phyloP scores from a whole-genome alignment of 306 rosid species.

The Malus sieversii region DNA sequence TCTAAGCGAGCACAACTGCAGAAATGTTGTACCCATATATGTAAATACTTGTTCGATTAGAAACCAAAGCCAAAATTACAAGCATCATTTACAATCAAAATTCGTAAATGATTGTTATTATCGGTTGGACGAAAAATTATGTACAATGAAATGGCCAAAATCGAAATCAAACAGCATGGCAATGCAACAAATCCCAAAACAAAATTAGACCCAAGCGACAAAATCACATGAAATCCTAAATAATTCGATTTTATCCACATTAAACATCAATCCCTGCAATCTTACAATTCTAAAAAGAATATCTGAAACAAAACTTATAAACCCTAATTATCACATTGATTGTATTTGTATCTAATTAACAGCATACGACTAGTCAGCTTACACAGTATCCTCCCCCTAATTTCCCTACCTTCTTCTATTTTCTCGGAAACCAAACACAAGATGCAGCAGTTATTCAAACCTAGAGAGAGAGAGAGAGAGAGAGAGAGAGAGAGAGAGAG shows the following conservation, averaged over 20 bases:
- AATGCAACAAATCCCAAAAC: neutral
- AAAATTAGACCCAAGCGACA: neutral
- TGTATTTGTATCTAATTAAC: neutral
- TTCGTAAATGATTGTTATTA: neutral
- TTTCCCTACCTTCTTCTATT: neutral
- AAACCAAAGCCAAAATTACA: neutral
- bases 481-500: neutral
- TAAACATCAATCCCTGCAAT: neutral
- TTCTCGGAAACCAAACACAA: neutral
- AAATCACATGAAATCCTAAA: neutral
- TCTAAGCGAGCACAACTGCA: constrained; percentile 48
- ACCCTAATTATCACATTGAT: neutral
- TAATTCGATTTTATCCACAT: neutral
- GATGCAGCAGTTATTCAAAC: neutral
- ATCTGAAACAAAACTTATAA: neutral
- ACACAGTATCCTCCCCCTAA: neutral
- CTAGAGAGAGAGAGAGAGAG: neutral
- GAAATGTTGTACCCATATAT: neutral
- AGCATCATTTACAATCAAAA: neutral
- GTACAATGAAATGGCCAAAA: neutral
- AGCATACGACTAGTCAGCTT: neutral
- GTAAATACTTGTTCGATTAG: neutral
- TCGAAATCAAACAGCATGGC: neutral
- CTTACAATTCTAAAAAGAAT: neutral
- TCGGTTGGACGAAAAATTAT: neutral